Conservation (phyloP, 1,284 basidiomycete species). For the Paramarasmius palmivorus region DNA sequence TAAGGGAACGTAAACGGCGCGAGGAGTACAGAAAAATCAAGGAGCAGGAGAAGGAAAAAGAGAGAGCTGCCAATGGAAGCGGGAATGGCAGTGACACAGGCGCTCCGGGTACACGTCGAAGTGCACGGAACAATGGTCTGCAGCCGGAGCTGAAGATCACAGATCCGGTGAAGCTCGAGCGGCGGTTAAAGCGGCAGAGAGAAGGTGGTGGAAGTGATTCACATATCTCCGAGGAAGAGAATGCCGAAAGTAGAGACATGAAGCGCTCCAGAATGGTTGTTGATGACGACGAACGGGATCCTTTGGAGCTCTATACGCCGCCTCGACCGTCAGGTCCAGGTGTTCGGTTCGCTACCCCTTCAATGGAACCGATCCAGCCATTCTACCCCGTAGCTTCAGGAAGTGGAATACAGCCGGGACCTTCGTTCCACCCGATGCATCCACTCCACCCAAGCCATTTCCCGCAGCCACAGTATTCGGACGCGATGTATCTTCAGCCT, state of each 20-base stretch:
- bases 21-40: constrained; percentile 56
- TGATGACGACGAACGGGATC: constrained; percentile 41
- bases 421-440: constrained; percentile 16
- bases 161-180: constrained; percentile 71
- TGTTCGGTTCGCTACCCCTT: constrained; percentile 41
- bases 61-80: constrained; percentile 22
- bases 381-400: constrained; percentile 5
- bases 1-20: constrained; percentile 71
- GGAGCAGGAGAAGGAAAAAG: constrained; percentile 35
- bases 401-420: constrained; percentile 11
- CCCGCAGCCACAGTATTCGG: too few relatives aligned
- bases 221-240: constrained; percentile 55
- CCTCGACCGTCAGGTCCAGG: constrained; percentile 31
- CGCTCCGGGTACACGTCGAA: constrained; percentile 45
- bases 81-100: constrained; percentile 36
- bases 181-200: constrained; percentile 69
- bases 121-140: constrained; percentile 71
- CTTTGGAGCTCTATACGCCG: constrained; percentile 40
- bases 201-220: constrained; percentile 59
- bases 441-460: constrained; percentile 14
- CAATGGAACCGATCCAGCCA: background rate
- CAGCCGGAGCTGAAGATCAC: constrained; percentile 69
- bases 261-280: constrained; percentile 56
- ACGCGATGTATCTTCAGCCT: too few relatives aligned
- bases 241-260: constrained; percentile 40